Base-by-base conservation (phyloP, 768 basidiomycete species). In the Boletus tomentosulus region DNA sequence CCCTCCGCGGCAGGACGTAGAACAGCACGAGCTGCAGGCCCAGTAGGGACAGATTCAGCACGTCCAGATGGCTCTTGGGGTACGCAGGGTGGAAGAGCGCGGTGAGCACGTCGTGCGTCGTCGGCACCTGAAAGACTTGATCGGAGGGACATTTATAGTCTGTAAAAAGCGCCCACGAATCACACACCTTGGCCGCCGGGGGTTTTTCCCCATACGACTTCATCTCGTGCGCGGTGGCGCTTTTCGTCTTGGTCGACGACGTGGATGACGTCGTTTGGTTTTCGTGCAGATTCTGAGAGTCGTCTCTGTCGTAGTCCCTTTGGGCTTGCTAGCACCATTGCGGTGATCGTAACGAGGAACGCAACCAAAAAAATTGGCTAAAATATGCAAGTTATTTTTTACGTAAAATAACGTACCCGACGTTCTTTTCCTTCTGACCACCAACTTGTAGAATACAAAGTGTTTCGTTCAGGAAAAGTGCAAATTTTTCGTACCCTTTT, bases 191-290 rank as follows among this genome's bases (percentile, higher is more conserved):
- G 82, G 39, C 89, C 90, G 35, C 76, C 66, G 15, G 89, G 89
- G 0, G 91, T 93, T 71, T 92, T 90, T 10, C 93, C 93, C 87
- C 89, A 92, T 2, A 92, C 89, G 25, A 90, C 76, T 55, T 91
- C 88, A 30, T 78, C 77, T 2, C 38, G 43, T 25, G 13, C 37
- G 44, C 25, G 51, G 56, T 34, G 33, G 1, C 35, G 39, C 48
- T 64, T 61, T 28, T 59, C 56, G 34, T 51, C 57, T 19, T 19
- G 19, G 22, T 57, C 57, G 1, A 46, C 46, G 51, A 62, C 56
- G 3, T 53, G 56, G 3, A 51, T 7, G 11, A 13, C 24, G 22
- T 50, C 31, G 10, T 10, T 10, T 16, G n/a, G 27, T 12, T 31
- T 16, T 13, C 27, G 27, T 0, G 48, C 15, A 19, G 19, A 19